phyloP scores from a whole-genome alignment of 495 filamentous ascomycete species.

The Daldinia grandis region DNA sequence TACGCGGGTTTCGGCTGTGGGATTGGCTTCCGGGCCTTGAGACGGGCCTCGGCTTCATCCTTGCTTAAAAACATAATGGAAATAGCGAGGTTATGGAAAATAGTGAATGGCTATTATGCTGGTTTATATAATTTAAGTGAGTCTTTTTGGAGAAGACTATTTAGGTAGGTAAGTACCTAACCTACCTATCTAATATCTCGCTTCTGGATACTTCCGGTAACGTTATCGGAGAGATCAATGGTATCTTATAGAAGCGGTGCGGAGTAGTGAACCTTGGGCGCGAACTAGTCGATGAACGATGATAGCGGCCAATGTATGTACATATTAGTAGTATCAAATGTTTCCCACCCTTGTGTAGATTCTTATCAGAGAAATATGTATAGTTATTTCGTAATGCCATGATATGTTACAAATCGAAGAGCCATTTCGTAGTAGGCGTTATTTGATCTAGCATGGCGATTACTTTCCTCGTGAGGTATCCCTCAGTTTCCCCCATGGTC shows the following conservation, averaged over 20 bases:
- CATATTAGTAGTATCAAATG: not conserved
- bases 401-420: not conserved
- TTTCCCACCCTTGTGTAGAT: not conserved
- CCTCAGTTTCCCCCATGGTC: not conserved
- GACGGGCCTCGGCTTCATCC: slow-evolving; percentile 42
- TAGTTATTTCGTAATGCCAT: not conserved
- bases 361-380: slow-evolving; percentile 4
- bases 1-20: slow-evolving; percentile 58
- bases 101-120: not conserved
- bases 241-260: slow-evolving; percentile 7
- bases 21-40: slow-evolving; percentile 45
- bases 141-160: not conserved
- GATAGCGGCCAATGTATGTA: slow-evolving; percentile 15
- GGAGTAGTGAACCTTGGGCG: slow-evolving; percentile 13
- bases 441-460: not conserved
- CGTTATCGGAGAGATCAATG: not conserved
- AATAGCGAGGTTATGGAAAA: not conserved
- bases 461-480: not conserved
- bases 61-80: slow-evolving; percentile 33
- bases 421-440: not conserved
- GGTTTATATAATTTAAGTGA: not conserved
- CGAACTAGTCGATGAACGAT: slow-evolving; percentile 13
- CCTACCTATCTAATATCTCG: not conserved
- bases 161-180: too few relatives aligned
- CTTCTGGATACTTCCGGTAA: not conserved